Conservation (phyloP, 495 filamentous ascomycete genomes). For the Hyaloscypha bicolor region DNA sequence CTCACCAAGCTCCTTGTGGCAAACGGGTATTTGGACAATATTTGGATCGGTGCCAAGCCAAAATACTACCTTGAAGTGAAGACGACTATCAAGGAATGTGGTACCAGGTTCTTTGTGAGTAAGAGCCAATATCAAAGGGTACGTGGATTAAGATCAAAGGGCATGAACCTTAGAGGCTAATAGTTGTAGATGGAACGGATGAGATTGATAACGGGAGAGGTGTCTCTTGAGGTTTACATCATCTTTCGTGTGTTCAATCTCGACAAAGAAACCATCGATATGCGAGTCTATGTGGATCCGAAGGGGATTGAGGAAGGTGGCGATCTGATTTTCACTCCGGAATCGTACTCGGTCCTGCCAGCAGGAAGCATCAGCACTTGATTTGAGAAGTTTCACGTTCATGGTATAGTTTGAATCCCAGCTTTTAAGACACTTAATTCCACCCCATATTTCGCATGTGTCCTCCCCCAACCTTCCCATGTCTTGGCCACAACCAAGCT, state of each 20-base stretch:
- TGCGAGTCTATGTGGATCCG: slow-evolving; percentile 44
- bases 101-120: slow-evolving; percentile 46
- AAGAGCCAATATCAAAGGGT: slow-evolving; percentile 43
- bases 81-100: slow-evolving; percentile 40
- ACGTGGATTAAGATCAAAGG: not conserved
- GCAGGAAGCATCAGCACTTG: slow-evolving; percentile 2
- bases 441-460: not conserved
- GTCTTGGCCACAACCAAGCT: slow-evolving; percentile 10
- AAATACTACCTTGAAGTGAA: slow-evolving; percentile 52
- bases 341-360: slow-evolving; percentile 10
- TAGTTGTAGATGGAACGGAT: slow-evolving; percentile 15
- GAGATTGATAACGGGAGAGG: not conserved
- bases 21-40: slow-evolving; percentile 35
- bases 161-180: not conserved
- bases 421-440: too few relatives aligned
- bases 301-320: slow-evolving; percentile 10
- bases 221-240: slow-evolving; percentile 35
- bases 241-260: slow-evolving; percentile 48
- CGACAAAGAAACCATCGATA: slow-evolving; percentile 30
- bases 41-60: slow-evolving; percentile 35
- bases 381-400: not conserved
- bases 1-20: slow-evolving; percentile 40
- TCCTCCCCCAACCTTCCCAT: too few relatives aligned
- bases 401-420: too few relatives aligned
- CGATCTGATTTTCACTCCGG: slow-evolving; percentile 9